A percentile compares a stretch with the other conserved stretches of the same genome.
Conservation (phyloP, 2,329 filamentous ascomycete genomes). For the Cylindrodendrum hubeiense region DNA sequence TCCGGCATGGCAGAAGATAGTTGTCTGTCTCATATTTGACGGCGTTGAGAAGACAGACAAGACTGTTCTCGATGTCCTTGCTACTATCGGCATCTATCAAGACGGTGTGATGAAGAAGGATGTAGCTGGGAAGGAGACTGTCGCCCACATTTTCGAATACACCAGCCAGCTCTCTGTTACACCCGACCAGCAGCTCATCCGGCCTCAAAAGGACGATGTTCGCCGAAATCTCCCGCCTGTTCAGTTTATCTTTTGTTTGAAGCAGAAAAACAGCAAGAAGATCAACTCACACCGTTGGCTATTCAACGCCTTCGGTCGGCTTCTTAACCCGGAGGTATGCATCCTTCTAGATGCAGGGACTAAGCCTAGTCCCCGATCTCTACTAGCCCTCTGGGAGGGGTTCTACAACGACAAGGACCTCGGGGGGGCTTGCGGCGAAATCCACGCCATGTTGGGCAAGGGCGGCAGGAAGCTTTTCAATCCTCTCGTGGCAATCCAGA, state of each 20-base stretch:
- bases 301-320: slow-evolving; percentile 9
- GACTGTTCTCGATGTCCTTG: slow-evolving; percentile 5
- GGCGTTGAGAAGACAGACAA: slow-evolving; percentile 9
- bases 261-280: slow-evolving; percentile 12
- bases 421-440: slow-evolving; percentile 74
- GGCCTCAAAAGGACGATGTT: background rate
- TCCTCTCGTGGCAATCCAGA: slow-evolving; percentile 95
- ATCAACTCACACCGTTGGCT: slow-evolving; percentile 10
- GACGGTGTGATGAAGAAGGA: slow-evolving; percentile 7
- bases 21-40: slow-evolving; percentile 9
- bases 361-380: slow-evolving; percentile 91
- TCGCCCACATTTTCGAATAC: slow-evolving; percentile 12
- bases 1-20: slow-evolving; percentile 10
- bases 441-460: slow-evolving; percentile 65
- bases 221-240: slow-evolving; percentile 1
- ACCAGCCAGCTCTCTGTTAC: slow-evolving; percentile 7
- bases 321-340: background rate
- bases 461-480: slow-evolving; percentile 94
- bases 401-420: slow-evolving; percentile 99
- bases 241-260: slow-evolving; percentile 15
- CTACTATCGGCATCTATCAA: slow-evolving; percentile 8
- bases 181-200: slow-evolving; percentile 5
- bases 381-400: slow-evolving; percentile 94
- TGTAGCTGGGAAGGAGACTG: slow-evolving; percentile 7
- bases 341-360: slow-evolving; percentile 49